phyloP scores from a whole-genome alignment of 495 filamentous ascomycete species.

The Annulohypoxylon maeteangense region DNA sequence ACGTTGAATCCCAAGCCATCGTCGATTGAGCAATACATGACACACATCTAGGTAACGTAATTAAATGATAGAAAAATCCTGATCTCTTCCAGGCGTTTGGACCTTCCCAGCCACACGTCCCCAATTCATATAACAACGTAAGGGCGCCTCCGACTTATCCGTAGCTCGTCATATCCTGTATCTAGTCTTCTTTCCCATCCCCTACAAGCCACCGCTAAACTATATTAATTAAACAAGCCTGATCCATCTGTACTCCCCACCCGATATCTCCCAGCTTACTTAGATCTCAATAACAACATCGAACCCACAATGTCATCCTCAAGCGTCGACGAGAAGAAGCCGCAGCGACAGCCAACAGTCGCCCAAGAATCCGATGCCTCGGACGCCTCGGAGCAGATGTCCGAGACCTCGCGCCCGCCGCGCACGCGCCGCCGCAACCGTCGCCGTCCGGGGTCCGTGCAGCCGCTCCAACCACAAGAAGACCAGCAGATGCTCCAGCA shows the following conservation, averaged over 20 bases:
- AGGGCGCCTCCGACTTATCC: background rate
- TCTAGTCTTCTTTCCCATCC: background rate
- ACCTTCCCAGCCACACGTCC: constrained; percentile 2
- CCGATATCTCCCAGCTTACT: background rate
- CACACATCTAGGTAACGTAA: constrained; percentile 19
- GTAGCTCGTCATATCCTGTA: background rate
- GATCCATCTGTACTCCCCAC: background rate
- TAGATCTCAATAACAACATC: background rate
- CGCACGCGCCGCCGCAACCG: constrained; percentile 40
- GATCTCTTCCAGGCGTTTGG: constrained; percentile 1
- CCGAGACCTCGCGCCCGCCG: constrained; percentile 51
- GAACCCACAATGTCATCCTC: constrained; percentile 41
- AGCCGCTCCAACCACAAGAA: constrained; percentile 36
- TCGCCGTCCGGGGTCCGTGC: constrained; percentile 36
- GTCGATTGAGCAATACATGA: constrained; percentile 30
- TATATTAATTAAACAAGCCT: background rate
- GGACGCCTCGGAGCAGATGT: constrained; percentile 54
- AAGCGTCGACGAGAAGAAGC: constrained; percentile 25
- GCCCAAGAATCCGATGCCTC: constrained; percentile 38
- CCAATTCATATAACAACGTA: constrained; percentile 32
- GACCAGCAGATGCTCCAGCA: constrained; percentile 46
- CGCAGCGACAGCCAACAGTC: constrained; percentile 22
- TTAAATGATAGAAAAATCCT: constrained; percentile 29
- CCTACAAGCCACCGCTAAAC: background rate
- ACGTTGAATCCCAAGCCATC: constrained; percentile 36